A percentile compares a stretch with the other conserved stretches of the same genome.
Evolutionary conservation across 2,329 filamentous ascomycete species (phyloP).

Genomic region (Phialemonium atrogriseum): DNA sequence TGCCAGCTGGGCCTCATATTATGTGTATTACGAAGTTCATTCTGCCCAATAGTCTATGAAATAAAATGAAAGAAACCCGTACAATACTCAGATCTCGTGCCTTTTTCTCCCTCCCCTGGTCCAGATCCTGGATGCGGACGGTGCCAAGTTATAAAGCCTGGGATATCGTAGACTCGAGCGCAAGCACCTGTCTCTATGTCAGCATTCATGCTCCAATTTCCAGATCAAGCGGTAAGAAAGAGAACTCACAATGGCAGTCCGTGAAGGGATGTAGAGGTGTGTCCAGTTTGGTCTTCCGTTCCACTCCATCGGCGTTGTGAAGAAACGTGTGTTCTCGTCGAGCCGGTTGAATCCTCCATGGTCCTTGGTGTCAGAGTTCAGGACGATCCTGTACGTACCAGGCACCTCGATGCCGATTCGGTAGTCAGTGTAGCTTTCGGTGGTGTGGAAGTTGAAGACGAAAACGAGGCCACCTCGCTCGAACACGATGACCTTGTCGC

Average conservation of each 20-base stretch:
- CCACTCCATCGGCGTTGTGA: conserved; percentile 86
- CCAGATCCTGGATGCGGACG: too few species aligned
- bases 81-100: too few species aligned
- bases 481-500: conserved; percentile 91
- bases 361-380: conserved; percentile 69
- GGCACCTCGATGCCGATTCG: conserved; percentile 77
- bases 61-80: too few species aligned
- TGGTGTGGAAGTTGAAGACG: conserved; percentile 93
- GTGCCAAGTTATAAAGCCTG: too few species aligned
- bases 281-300: conserved; percentile 84
- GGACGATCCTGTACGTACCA: conserved; percentile 79
- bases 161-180: conserved; percentile 22
- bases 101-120: too few species aligned
- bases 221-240: neutral
- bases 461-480: conserved; percentile 86
- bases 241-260: conserved; percentile 68
- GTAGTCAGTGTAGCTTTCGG: conserved; percentile 82
- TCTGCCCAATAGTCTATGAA: too few species aligned
- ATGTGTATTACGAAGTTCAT: too few species aligned
- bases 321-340: conserved; percentile 75
- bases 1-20: too few species aligned
- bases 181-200: conserved; percentile 14
- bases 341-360: conserved; percentile 77
- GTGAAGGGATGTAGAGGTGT: conserved; percentile 80
- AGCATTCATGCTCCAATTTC: neutral